Evolutionary conservation across 2,329 filamentous ascomycete species (phyloP), one percentile per base, ranked within the genome.

Genomic region (Paecilomyces sp.): DNA sequence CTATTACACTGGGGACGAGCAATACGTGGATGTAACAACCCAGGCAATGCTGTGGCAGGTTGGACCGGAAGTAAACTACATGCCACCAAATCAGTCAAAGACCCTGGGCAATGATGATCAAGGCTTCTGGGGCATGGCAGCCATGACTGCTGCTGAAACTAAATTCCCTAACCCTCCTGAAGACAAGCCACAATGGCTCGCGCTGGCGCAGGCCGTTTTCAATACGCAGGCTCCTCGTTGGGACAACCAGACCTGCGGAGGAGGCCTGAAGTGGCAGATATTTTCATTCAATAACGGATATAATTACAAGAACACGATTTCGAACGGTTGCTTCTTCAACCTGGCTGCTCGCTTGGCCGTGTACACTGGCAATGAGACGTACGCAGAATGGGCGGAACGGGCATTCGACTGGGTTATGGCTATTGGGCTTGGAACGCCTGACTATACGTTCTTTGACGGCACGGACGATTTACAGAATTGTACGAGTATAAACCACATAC

Each of bases 231-330:
- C 84, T 1, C 74, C 75, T 22, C 84, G 90, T 24, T 93, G 90
- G 88, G 87, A 94, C 65, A 77, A 75, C 2, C 67, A 75, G 0
- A 80, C 79, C 0, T 96, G 91, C 72, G 79, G 77, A 54, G 91
- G 91, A 56, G 91, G 91, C 9, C 75, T 96, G 64, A 84, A 87
- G 62, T 94, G 90, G 90, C 90, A 93, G 75, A 88, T 93, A 61
- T 91, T 88, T 75, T 79, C 83, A 25, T 88, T 86, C 76, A 90
- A 90, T 75, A 83, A 80, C 62, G 89, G 89, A 22, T 83, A 77
- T 64, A 72, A 77, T 62, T 82, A 82, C 68, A 82, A 82, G 62
- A 83, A 83, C 64, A 76, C 76, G 51, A 79, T 83, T 61, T 80
- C 77, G 8, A 83, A 83, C 61, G 81, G 81, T 11, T 79, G 74